Percentiles rank a stretch among this genome's conserved stretches.
phyloP scores from a whole-genome alignment of 1,139 yeast species.

The Saccharomyces uvarum region DNA sequence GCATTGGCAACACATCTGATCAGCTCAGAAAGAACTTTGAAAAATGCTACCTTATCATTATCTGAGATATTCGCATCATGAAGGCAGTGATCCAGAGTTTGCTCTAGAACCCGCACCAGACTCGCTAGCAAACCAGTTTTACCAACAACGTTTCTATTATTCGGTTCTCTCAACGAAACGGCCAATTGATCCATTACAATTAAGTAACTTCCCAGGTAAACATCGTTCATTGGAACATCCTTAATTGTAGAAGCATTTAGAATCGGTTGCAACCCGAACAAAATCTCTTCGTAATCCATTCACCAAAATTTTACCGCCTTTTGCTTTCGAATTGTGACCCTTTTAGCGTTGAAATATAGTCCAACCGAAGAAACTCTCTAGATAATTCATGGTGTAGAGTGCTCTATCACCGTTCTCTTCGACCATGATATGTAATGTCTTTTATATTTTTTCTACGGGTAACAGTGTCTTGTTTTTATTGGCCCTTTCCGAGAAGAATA shows the following conservation, averaged over 20 bases:
- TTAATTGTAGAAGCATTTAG: slow-evolving; percentile 14
- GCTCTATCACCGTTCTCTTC: too few species aligned
- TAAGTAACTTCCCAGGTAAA: slow-evolving; percentile 14
- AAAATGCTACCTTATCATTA: slow-evolving; percentile 8
- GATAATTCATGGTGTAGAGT: too few species aligned
- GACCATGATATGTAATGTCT: too few species aligned
- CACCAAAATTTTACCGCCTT: background rate
- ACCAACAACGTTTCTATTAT: slow-evolving; percentile 26
- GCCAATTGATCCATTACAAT: slow-evolving; percentile 28
- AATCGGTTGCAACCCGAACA: slow-evolving; percentile 28
- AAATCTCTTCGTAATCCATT: slow-evolving; percentile 30
- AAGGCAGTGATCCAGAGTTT: slow-evolving; percentile 13
- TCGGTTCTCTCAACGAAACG: slow-evolving; percentile 24
- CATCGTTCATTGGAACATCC: slow-evolving; percentile 16
- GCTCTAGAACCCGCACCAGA: slow-evolving; percentile 14
- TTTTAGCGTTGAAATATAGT: background rate
- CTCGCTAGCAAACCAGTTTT: slow-evolving; percentile 23
- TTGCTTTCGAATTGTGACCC: background rate
- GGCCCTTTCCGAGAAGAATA: too few species aligned
- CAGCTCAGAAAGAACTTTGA: slow-evolving; percentile 23
- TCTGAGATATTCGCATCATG: slow-evolving; percentile 2
- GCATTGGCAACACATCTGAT: slow-evolving; percentile 30
- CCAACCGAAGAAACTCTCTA: background rate
- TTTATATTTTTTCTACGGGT: too few species aligned
- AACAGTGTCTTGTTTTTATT: too few species aligned